Conservation (phyloP, 768 basidiomycete genomes). For the Russula sp. region DNA sequence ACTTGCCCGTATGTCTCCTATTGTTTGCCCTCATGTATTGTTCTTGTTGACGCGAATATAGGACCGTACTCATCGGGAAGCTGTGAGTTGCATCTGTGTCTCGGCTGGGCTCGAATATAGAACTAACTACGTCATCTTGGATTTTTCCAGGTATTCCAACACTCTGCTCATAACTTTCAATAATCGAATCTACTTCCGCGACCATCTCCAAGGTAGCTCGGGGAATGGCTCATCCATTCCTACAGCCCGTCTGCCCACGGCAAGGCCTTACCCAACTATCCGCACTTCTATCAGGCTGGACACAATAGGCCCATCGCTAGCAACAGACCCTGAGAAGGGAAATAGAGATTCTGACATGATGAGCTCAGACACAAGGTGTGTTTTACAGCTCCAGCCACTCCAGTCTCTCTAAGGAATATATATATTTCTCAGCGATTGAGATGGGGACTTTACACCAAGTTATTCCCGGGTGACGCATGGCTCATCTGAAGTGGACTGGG, state of each 20-base stretch:
- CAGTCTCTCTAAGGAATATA: not conserved
- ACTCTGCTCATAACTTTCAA: not conserved
- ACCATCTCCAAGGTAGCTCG: not conserved
- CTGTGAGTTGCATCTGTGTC: not conserved
- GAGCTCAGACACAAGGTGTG: not conserved
- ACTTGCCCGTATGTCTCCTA: conserved; percentile 1
- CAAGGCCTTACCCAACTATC: not conserved
- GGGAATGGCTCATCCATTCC: not conserved
- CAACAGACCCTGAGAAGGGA: not conserved
- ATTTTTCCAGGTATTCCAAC: conserved; percentile 4
- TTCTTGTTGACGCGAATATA: not conserved
- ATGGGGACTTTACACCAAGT: no score
- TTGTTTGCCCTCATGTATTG: not conserved
- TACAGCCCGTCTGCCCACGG: not conserved
- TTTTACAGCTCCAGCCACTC: not conserved
- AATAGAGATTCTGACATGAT: not conserved
- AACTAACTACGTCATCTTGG: not conserved
- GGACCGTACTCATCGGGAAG: conserved; percentile 22
- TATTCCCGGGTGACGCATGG: no score
- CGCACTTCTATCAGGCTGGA: not conserved
- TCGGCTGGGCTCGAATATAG: no score
- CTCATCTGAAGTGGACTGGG: no score
- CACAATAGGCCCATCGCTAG: not conserved
- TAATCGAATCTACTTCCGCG: not conserved
- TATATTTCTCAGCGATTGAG: not conserved